Evolutionary conservation across 495 filamentous ascomycete species (phyloP).

Genomic region (Aspergillus leporis): DNA sequence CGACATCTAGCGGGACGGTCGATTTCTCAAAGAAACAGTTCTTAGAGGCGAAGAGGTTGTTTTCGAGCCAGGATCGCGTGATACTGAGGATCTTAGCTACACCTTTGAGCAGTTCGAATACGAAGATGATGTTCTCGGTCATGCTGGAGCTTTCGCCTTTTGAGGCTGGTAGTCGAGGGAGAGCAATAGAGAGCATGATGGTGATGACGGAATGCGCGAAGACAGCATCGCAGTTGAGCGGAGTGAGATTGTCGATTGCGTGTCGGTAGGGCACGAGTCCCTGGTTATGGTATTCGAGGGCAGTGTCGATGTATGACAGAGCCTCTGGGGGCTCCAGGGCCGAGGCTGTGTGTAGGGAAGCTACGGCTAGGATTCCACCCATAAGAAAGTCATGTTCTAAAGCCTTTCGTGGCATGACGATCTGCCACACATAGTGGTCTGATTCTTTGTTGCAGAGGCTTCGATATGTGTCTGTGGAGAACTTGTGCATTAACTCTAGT

Average conservation of each 20-base stretch:
- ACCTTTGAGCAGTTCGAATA: constrained; percentile 40
- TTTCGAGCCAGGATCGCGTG: constrained; percentile 32
- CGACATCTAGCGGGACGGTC: constrained; percentile 20
- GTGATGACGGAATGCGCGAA: constrained; percentile 54
- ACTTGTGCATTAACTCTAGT: constrained; percentile 46
- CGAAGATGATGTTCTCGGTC: constrained; percentile 39
- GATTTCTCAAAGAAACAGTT: constrained; percentile 21
- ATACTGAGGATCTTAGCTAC: constrained; percentile 37
- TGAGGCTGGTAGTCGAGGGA: constrained; percentile 41
- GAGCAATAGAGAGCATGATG: constrained; percentile 47
- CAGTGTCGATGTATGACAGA: constrained; percentile 49
- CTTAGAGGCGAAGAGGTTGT: constrained; percentile 27
- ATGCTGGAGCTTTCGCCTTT: constrained; percentile 32
- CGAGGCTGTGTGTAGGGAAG: constrained; percentile 54
- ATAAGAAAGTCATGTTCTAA: constrained; percentile 54
- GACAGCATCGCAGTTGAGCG: constrained; percentile 51
- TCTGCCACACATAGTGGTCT: constrained; percentile 36
- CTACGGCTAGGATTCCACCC: constrained; percentile 54
- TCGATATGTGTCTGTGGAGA: constrained; percentile 40
- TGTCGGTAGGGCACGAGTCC: constrained; percentile 47
- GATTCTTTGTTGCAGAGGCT: constrained; percentile 32
- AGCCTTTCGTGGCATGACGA: constrained; percentile 48
- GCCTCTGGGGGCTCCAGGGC: constrained; percentile 33
- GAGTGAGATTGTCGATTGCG: constrained; percentile 45
- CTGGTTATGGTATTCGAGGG: constrained; percentile 50